These are phyloP conservation scores for Leccinum cinnamomeum DNA, from an alignment of 1,284 basidiomycete genomes.

Conservation along the genomic window DNA sequence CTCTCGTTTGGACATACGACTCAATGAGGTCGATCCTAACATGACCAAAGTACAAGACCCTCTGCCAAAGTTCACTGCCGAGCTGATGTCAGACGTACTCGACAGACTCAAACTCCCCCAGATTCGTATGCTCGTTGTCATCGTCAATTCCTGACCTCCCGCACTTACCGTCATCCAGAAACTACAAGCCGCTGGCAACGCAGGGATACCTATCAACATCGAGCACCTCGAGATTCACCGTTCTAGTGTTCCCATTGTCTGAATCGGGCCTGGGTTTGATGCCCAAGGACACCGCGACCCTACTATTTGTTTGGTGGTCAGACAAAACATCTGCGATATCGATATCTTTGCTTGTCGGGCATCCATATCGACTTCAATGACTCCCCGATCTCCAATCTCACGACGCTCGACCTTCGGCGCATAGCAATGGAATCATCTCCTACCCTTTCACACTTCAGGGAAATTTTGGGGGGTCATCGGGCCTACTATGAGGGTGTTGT, in stretches of 20 bases:
- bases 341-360: slow-evolving; percentile 44
- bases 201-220: slow-evolving; percentile 40
- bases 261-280: slow-evolving; percentile 41
- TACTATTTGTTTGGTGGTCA: slow-evolving; percentile 46
- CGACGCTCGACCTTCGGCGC: slow-evolving; percentile 59
- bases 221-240: slow-evolving; percentile 63
- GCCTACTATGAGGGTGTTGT: too few relatives aligned
- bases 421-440: slow-evolving; percentile 52
- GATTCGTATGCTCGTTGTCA: slow-evolving; percentile 56
- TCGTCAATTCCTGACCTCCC: slow-evolving; percentile 52
- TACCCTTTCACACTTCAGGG: slow-evolving; percentile 46
- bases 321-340: slow-evolving; percentile 42
- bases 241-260: slow-evolving; percentile 44
- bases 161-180: slow-evolving; percentile 49
- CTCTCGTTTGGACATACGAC: slow-evolving; percentile 54
- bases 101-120: slow-evolving; percentile 48
- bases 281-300: slow-evolving; percentile 34
- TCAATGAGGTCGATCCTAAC: slow-evolving; percentile 42
- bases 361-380: slow-evolving; percentile 55
- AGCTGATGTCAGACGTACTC: slow-evolving; percentile 45
- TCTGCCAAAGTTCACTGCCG: slow-evolving; percentile 37
- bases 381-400: slow-evolving; percentile 49
- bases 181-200: slow-evolving; percentile 39
- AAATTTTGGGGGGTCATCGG: slow-evolving; percentile 32
- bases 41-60: slow-evolving; percentile 17